A percentile compares a stretch with the other conserved stretches of the same genome.
phyloP scores from a whole-genome alignment of 495 filamentous ascomycete genomes.

The Monascus purpureus region DNA sequence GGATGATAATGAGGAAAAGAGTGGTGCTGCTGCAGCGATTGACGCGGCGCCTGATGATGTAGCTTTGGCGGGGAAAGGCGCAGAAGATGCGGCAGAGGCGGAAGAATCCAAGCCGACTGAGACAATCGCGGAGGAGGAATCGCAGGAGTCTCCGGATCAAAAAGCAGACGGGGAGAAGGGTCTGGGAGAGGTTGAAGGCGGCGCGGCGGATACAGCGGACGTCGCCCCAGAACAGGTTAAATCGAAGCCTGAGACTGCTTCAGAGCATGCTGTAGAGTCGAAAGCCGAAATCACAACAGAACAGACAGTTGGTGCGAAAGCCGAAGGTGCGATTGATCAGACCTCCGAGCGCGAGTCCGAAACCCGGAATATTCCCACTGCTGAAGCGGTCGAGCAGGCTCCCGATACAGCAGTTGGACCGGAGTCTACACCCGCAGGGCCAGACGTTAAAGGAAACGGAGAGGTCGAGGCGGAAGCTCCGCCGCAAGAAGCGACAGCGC shows the following conservation, averaged over 20 bases:
- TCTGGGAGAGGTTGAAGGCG: background rate
- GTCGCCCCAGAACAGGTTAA: background rate
- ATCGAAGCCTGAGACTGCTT: background rate
- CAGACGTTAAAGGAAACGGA: background rate
- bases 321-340: background rate
- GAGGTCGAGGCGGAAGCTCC: background rate
- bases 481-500: background rate
- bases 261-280: background rate
- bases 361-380: slow-evolving; percentile 1
- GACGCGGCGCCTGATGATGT: slow-evolving; percentile 6
- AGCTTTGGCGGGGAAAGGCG: slow-evolving; percentile 2
- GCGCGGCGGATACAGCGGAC: background rate
- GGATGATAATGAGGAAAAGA: slow-evolving; percentile 20
- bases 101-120: slow-evolving; percentile 1
- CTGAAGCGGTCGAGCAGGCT: slow-evolving; percentile 14
- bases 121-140: background rate
- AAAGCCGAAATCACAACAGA: background rate
- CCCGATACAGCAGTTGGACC: slow-evolving; percentile 5
- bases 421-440: slow-evolving; percentile 2
- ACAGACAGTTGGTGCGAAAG: background rate
- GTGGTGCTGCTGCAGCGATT: slow-evolving; percentile 4
- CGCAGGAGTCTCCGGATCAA: slow-evolving; percentile 1
- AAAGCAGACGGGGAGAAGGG: background rate
- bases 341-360: background rate
- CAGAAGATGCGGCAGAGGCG: slow-evolving; percentile 3